These are phyloP conservation scores for Backusella liffmaniae DNA, from an alignment of 192 early-diverging fungal species.

Conservation along the genomic window DNA sequence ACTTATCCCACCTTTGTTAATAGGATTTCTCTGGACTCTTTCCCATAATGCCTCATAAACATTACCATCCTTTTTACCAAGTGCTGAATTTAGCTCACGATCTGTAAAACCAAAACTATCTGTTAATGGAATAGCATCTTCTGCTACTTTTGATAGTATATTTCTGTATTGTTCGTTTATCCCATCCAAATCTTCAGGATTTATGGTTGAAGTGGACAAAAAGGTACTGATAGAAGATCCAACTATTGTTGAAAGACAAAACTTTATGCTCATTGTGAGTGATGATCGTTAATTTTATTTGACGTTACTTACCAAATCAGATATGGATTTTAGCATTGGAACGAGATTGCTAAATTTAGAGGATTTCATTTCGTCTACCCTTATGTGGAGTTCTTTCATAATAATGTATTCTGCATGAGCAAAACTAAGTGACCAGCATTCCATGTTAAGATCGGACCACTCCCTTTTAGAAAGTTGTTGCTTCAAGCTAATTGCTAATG, in stretches of 20 bases:
- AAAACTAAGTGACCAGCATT: conserved; percentile 62
- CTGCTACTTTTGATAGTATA: conserved; percentile 52
- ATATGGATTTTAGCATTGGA: conserved; percentile 27
- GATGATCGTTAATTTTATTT: conserved; percentile 13
- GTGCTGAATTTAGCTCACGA: conserved; percentile 59
- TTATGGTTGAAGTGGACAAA: conserved; percentile 45
- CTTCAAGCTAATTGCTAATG: conserved; percentile 56
- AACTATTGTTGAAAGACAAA: conserved; percentile 42
- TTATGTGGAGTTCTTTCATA: conserved; percentile 51
- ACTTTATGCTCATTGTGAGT: conserved; percentile 35
- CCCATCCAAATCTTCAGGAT: conserved; percentile 32
- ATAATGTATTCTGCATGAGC: conserved; percentile 78
- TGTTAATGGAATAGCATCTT: conserved; percentile 65
- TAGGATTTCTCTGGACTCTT: conserved; percentile 28
- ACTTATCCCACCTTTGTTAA: conserved; percentile 17
- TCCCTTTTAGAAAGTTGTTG: conserved; percentile 46
- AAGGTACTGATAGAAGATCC: conserved; percentile 39
- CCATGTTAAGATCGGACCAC: conserved; percentile 70
- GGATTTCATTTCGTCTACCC: conserved; percentile 23
- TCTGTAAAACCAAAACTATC: conserved; percentile 76
- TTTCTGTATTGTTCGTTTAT: conserved; percentile 12
- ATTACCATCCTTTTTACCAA: conserved; percentile 65
- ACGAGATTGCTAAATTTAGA: conserved; percentile 7
- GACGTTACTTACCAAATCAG: conserved; percentile 10
- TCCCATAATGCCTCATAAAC: conserved; percentile 66